Evolutionary conservation across 2,329 filamentous ascomycete genomes (phyloP).

Genomic region (Rutstroemia sp.): DNA sequence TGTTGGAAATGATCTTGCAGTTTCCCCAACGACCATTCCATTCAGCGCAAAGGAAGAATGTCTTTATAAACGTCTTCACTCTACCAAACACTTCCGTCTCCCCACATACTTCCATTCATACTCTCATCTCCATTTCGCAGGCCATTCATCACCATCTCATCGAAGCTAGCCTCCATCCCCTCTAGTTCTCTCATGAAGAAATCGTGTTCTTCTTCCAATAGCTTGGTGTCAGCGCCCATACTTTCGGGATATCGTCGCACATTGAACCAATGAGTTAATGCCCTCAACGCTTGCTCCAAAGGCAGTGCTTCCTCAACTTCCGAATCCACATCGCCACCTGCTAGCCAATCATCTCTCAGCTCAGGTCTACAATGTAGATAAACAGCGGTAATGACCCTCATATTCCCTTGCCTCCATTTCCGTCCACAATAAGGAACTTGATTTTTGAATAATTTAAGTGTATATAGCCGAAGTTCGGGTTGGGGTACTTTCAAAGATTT

Average conservation of each 20-base stretch:
- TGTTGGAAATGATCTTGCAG: neutral
- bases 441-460: slow-evolving; percentile 95
- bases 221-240: slow-evolving; percentile 49
- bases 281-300: slow-evolving; percentile 81
- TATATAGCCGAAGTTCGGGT: slow-evolving; percentile 80
- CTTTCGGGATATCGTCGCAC: slow-evolving; percentile 72
- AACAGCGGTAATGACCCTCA: slow-evolving; percentile 96
- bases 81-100: slow-evolving; percentile 2
- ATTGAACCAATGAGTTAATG: slow-evolving; percentile 92
- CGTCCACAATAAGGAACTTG: slow-evolving; percentile 97
- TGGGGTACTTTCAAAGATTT: slow-evolving; percentile 90
- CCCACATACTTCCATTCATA: slow-evolving; percentile 4
- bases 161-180: slow-evolving; percentile 48
- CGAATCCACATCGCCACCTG: slow-evolving; percentile 82
- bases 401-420: slow-evolving; percentile 97
- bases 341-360: slow-evolving; percentile 89
- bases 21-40: neutral
- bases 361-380: slow-evolving; percentile 92
- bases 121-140: slow-evolving; percentile 17
- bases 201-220: slow-evolving; percentile 66
- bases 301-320: slow-evolving; percentile 91
- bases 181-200: slow-evolving; percentile 75
- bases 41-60: neutral
- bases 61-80: neutral
- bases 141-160: slow-evolving; percentile 23